phyloP scores from a whole-genome alignment of 768 basidiomycete genomes.

The Cystobasidium ongulense region DNA sequence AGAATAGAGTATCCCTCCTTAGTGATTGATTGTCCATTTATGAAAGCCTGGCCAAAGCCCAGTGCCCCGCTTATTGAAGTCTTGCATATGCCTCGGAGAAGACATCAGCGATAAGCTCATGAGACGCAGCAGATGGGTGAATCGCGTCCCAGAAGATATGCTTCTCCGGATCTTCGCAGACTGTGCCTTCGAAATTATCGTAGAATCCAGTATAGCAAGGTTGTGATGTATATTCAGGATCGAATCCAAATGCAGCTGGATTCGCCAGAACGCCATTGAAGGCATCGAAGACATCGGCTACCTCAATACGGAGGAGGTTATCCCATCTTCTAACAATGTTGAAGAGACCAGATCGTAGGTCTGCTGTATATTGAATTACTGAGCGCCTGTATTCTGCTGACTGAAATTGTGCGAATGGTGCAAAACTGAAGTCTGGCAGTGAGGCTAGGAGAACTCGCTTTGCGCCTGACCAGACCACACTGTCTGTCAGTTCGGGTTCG shows the following conservation, averaged over 20 bases:
- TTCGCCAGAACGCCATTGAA: background rate
- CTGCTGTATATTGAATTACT: background rate
- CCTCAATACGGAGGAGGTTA: background rate
- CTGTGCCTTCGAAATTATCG: background rate
- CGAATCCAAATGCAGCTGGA: slow-evolving; percentile 17
- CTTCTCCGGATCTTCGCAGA: slow-evolving; percentile 18
- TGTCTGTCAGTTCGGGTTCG: background rate
- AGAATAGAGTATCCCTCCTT: no score
- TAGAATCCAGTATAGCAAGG: slow-evolving; percentile 9
- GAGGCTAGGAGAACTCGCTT: slow-evolving; percentile 3
- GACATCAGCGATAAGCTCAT: slow-evolving; percentile 1
- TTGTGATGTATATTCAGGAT: background rate
- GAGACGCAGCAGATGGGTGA: background rate
- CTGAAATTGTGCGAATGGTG: background rate
- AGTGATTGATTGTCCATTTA: no score
- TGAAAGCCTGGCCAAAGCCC: no score
- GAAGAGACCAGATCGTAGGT: background rate
- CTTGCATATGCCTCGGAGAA: background rate
- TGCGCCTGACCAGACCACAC: background rate
- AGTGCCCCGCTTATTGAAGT: background rate
- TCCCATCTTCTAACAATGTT: background rate
- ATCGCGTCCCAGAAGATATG: slow-evolving; percentile 19
- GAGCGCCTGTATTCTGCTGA: background rate
- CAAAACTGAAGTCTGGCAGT: background rate
- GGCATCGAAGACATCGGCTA: background rate